Evolutionary conservation across 2,329 filamentous ascomycete species (phyloP).

Genomic region (Lachnellula subtilissima): DNA sequence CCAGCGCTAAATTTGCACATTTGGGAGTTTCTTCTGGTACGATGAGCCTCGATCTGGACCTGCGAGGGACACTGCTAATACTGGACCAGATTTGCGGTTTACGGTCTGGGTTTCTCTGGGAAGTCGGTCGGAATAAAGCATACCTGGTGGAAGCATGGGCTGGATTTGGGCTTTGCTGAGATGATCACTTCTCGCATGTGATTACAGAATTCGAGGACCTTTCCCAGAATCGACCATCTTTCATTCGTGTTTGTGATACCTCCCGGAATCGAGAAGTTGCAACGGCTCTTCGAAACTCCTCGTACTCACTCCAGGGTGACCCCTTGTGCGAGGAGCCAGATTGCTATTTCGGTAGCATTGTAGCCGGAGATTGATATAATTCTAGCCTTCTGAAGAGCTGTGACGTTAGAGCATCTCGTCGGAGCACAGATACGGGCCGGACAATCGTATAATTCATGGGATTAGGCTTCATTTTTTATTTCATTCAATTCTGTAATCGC

Average conservation of each 20-base stretch:
- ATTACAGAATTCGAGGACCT: constrained; percentile 29
- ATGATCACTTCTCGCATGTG: constrained; percentile 30
- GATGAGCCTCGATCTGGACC: constrained; percentile 2
- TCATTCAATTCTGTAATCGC: too few species aligned
- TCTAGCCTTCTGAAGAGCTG: constrained; percentile 59
- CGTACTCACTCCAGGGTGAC: constrained; percentile 30
- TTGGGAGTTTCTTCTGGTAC: constrained; percentile 28
- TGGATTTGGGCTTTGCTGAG: constrained; percentile 27
- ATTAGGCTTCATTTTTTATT: too few species aligned
- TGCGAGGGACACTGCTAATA: constrained; percentile 15
- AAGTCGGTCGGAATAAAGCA: constrained; percentile 16
- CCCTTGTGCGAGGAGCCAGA: constrained; percentile 31
- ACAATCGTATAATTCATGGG: constrained; percentile 36
- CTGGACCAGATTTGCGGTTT: constrained; percentile 25
- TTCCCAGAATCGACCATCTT: constrained; percentile 26
- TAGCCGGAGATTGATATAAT: constrained; percentile 34
- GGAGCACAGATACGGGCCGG: constrained; percentile 65
- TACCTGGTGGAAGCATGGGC: constrained; percentile 21
- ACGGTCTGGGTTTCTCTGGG: constrained; percentile 21
- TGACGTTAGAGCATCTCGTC: constrained; percentile 52
- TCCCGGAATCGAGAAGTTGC: constrained; percentile 1
- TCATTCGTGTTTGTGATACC: constrained; percentile 13
- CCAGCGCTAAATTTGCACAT: constrained; percentile 32
- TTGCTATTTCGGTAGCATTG: constrained; percentile 30
- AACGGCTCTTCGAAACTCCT: constrained; percentile 32